phyloP scores from a whole-genome alignment of 2,329 filamentous ascomycete genomes.

The Colletotrichum melonis region DNA sequence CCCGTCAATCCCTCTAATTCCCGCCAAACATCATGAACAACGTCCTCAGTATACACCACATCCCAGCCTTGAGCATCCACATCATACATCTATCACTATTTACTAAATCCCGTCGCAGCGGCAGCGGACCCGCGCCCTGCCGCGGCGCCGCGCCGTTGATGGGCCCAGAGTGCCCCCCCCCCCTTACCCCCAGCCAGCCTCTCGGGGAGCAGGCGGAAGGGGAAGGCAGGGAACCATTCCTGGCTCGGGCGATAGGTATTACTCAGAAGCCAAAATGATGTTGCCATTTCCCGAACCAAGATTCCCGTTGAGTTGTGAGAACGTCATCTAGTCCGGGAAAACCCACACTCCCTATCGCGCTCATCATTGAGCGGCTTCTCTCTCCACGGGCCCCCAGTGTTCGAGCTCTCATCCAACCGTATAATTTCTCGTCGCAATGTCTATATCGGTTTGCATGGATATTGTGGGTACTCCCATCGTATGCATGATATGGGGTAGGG shows the following conservation, averaged over 20 bases:
- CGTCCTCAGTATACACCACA: not conserved
- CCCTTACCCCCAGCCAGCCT: not conserved
- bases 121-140: conserved; percentile 12
- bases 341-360: not conserved
- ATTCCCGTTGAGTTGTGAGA: not conserved
- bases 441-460: not conserved
- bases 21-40: not conserved
- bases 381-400: not conserved
- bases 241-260: not conserved
- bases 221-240: not conserved
- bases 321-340: not conserved
- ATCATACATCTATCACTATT: not conserved
- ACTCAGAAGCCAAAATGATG: not conserved
- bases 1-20: not conserved
- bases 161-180: not conserved
- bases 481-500: not conserved
- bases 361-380: not conserved
- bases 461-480: not conserved
- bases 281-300: not conserved
- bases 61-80: not conserved
- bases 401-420: not conserved
- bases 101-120: not conserved
- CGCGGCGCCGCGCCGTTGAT: not conserved
- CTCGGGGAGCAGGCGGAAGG: not conserved
- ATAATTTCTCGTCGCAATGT: conserved; percentile 15